These are phyloP conservation scores for Clavispora carvajalis DNA, from an alignment of 805 yeast species.

Conservation along the genomic window DNA sequence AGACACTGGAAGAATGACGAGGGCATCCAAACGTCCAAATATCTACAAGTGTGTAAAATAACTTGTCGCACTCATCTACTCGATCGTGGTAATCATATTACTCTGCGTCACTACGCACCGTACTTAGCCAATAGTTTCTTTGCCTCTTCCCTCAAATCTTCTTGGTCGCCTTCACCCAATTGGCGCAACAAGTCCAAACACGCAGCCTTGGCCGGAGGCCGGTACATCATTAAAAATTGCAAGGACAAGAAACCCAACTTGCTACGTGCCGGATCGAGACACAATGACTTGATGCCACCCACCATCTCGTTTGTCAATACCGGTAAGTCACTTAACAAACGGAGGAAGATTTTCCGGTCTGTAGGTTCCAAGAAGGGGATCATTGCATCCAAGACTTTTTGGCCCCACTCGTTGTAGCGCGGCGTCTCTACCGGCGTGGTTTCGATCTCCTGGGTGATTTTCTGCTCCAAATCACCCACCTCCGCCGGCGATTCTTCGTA, in stretches of 20 bases:
- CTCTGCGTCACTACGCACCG: background rate
- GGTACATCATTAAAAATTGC: constrained; percentile 78
- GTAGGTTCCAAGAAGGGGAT: constrained; percentile 78
- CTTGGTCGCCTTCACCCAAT: constrained; percentile 41
- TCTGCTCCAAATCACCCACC: constrained; percentile 11
- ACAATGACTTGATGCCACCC: constrained; percentile 60
- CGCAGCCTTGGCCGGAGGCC: constrained; percentile 72
- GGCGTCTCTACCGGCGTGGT: constrained; percentile 30
- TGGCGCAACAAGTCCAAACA: constrained; percentile 48
- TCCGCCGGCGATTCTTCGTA: constrained; percentile 13
- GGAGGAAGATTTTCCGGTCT: constrained; percentile 75
- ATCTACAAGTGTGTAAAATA: too few species aligned
- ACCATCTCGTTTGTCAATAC: constrained; percentile 60
- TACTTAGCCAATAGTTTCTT: constrained; percentile 44
- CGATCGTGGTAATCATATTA: background rate
- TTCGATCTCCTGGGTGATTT: constrained; percentile 16
- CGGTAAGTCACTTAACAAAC: constrained; percentile 86
- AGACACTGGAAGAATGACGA: too few species aligned
- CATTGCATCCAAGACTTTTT: constrained; percentile 66
- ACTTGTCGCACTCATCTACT: too few species aligned
- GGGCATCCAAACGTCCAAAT: too few species aligned
- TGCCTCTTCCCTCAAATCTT: constrained; percentile 46
- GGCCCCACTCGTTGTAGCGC: constrained; percentile 63
- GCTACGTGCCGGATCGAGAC: constrained; percentile 80
- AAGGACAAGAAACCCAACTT: constrained; percentile 78